Evolutionary conservation across 2,329 filamentous ascomycete species (phyloP), one percentile per base, ranked within the genome.

Genomic region (Didymella keratinophila): DNA sequence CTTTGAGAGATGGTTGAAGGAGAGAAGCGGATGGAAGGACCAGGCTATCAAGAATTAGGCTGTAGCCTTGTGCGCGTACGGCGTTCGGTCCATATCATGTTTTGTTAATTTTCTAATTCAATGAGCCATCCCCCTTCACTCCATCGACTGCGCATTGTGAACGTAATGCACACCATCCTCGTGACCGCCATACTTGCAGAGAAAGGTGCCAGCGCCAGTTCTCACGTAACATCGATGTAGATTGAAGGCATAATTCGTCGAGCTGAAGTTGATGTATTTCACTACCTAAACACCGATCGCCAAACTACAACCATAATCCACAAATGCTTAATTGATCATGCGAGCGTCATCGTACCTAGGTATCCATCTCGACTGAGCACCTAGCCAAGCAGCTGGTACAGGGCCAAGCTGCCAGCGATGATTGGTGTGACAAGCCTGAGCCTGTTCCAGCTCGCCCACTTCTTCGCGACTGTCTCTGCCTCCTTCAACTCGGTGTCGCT

Each of bases 1-100:
- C 51, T 82, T 84, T 57, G 78, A 77, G 60, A 74, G 70, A 7
- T 85, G 82, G 80, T 58, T 85, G 61, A 70, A 74, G 68, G 75
- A 78, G 68, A 79, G 82, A 60, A 84, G 82, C 67, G 74, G 69
- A 3, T 83, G 71, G 71, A 72, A 70, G 56, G 61, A 55, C 0
- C 63, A 68, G 52, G 65, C 60, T 18, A 54, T 63, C 30, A 52
- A 44, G 28, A 61, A 41, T 8, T 66, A 64, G 48, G 32, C 32
- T 6, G 2, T 21, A 18, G 10, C 2, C 27, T 28, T 16, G 12
- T 21, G 12, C 20, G 27, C 30, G 34, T 43, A 11, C 44, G 9
- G 25, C 25, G 25, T 36, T 51, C 4, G 21, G 2, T 52, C 2
- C 39, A 9, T 14, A 11, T 36, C 6, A 18, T 21, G 44, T 20